Evolutionary conservation across 495 filamentous ascomycete genomes (phyloP).

Genomic region (Aspergillus funiculosus): DNA sequence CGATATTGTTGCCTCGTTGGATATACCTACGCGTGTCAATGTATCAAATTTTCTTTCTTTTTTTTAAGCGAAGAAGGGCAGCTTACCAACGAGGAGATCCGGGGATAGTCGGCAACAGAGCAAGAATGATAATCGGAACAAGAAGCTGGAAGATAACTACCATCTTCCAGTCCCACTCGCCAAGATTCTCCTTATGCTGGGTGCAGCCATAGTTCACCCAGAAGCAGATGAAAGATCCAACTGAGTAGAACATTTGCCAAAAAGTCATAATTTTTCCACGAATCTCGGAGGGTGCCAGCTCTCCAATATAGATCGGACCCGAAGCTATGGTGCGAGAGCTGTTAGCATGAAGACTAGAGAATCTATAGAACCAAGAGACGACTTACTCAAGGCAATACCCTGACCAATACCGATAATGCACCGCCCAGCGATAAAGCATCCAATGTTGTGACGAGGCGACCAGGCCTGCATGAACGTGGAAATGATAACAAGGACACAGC

Average conservation of each 20-base stretch:
- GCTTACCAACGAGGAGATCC: slow-evolving; percentile 53
- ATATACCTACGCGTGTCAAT: slow-evolving; percentile 37
- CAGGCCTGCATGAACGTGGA: slow-evolving; percentile 60
- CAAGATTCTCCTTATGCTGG: slow-evolving; percentile 43
- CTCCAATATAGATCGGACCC: slow-evolving; percentile 59
- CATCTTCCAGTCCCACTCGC: slow-evolving; percentile 59
- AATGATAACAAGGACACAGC: slow-evolving; percentile 52
- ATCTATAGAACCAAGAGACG: neutral
- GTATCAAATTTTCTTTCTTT: neutral
- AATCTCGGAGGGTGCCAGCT: slow-evolving; percentile 53
- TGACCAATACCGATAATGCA: slow-evolving; percentile 60
- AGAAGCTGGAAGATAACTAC: slow-evolving; percentile 59
- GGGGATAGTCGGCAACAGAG: slow-evolving; percentile 49
- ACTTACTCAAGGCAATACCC: slow-evolving; percentile 57
- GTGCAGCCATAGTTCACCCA: slow-evolving; percentile 55
- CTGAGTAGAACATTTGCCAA: slow-evolving; percentile 63
- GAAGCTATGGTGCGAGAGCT: slow-evolving; percentile 28
- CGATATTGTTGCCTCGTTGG: slow-evolving; percentile 46
- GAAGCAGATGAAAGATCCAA: slow-evolving; percentile 59
- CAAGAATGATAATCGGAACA: slow-evolving; percentile 48
- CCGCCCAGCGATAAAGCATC: slow-evolving; percentile 55
- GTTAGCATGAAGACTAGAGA: neutral
- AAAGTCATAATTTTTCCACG: slow-evolving; percentile 62
- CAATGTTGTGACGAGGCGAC: slow-evolving; percentile 48
- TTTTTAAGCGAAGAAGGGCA: neutral